These are phyloP conservation scores for Agaricales sp. DNA, from an alignment of 1,284 basidiomycete species.

Conservation along the genomic window DNA sequence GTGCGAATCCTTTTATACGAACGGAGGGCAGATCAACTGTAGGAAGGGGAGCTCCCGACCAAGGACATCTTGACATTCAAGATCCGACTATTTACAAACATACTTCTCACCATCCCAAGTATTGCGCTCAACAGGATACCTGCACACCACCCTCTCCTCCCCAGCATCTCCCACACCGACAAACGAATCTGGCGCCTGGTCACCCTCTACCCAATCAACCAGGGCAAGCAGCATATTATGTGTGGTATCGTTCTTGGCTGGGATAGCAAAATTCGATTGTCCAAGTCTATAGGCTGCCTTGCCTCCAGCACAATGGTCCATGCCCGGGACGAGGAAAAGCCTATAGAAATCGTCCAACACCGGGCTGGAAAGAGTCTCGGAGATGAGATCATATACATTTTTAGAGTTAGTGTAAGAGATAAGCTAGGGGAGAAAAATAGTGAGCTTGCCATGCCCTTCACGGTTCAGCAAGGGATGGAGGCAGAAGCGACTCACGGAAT, in stretches of 20 bases:
- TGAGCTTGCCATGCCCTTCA: too few species aligned
- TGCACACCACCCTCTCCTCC: not conserved
- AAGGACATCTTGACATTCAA: too few species aligned
- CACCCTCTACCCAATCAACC: conserved; percentile 30
- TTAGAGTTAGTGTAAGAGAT: not conserved
- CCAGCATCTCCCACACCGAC: conserved; percentile 11
- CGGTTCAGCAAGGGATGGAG: too few species aligned
- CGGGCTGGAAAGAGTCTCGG: conserved; percentile 2
- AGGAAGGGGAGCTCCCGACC: too few species aligned
- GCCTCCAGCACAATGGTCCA: conserved; percentile 25
- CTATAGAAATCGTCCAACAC: conserved; percentile 26
- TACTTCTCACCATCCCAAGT: not conserved
- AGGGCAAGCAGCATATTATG: conserved; percentile 25
- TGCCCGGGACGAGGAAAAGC: conserved; percentile 30
- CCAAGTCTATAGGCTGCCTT: conserved; percentile 1
- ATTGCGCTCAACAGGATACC: not conserved
- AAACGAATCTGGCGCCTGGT: conserved; percentile 21
- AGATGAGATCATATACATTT: not conserved
- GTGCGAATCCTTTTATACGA: too few species aligned
- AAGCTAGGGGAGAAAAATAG: conserved; percentile 17
- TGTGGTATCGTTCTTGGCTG: not conserved
- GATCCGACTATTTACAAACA: not conserved
- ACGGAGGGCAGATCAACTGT: too few species aligned
- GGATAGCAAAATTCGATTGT: not conserved
- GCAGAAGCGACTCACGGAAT: conserved; percentile 10